A percentile compares a stretch with the other conserved stretches of the same genome.
phyloP scores from a whole-genome alignment of 2,329 filamentous ascomycete species.

The Tetracladium maxilliforme region DNA sequence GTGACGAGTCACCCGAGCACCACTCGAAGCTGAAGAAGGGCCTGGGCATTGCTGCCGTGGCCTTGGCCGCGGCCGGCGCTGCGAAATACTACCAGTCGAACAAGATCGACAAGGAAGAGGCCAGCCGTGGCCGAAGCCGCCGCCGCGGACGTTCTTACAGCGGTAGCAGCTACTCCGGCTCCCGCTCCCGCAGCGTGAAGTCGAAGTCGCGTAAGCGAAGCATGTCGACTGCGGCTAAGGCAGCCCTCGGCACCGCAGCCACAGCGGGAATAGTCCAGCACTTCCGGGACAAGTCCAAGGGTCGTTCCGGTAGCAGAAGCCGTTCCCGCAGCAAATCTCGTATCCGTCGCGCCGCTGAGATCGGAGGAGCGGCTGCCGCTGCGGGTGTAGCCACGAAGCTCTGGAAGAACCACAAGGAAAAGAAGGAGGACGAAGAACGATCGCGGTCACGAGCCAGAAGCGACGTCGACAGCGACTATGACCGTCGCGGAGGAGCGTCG shows the following conservation, averaged over 20 bases:
- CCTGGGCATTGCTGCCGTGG: constrained; percentile 46
- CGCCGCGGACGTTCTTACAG: constrained; percentile 29
- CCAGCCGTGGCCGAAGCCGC: constrained; percentile 34
- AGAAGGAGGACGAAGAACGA: constrained; percentile 37
- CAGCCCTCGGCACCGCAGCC: constrained; percentile 40
- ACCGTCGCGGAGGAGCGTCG: constrained; percentile 13
- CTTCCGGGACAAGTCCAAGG: constrained; percentile 35
- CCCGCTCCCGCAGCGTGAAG: constrained; percentile 25
- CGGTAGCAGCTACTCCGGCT: constrained; percentile 8
- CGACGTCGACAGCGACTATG: constrained; percentile 17
- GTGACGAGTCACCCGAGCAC: too few relatives aligned
- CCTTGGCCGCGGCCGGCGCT: constrained; percentile 48
- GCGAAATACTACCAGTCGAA: constrained; percentile 47
- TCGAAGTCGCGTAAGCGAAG: constrained; percentile 24
- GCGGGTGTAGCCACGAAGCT: constrained; percentile 46
- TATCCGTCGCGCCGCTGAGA: constrained; percentile 36
- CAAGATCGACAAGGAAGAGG: constrained; percentile 44
- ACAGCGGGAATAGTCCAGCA: constrained; percentile 43
- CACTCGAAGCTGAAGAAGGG: constrained; percentile 42
- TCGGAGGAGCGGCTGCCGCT: constrained; percentile 43
- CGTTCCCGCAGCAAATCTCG: constrained; percentile 22
- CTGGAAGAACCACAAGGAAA: constrained; percentile 43
- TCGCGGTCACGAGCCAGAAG: too few relatives aligned
- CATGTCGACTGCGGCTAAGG: constrained; percentile 19
- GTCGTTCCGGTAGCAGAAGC: too few relatives aligned